These are phyloP conservation scores for Ruellia speciosa DNA, from an alignment of 305 asterid genomes.

Conservation along the genomic window DNA sequence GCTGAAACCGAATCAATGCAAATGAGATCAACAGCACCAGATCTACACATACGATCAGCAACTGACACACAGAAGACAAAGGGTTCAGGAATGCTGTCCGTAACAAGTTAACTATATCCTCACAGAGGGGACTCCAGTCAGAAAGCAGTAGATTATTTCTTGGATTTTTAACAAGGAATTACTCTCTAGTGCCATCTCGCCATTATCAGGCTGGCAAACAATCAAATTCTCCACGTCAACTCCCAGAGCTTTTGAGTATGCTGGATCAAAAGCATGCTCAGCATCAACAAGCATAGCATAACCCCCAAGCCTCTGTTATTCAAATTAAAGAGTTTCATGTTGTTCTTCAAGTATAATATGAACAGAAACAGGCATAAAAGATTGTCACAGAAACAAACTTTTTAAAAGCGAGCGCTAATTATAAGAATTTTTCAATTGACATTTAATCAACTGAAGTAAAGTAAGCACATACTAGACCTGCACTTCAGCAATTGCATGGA, in stretches of 20 bases:
- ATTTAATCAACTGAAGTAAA: slow-evolving; percentile 19
- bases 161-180: slow-evolving; percentile 27
- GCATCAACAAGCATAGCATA: slow-evolving; percentile 99
- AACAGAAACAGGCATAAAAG: slow-evolving; percentile 1
- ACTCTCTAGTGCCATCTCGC: slow-evolving; percentile 99
- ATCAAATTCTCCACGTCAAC: slow-evolving; percentile 96
- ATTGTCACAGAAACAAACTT: slow-evolving; percentile 1
- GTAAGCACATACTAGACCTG: slow-evolving; percentile 68
- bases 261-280: slow-evolving; percentile 97
- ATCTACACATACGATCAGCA: slow-evolving; percentile 98
- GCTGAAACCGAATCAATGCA: slow-evolving; percentile 99
- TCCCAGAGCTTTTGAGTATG: slow-evolving; percentile 91
- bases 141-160: slow-evolving; percentile 6
- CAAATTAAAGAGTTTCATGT: slow-evolving; percentile 24
- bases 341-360: slow-evolving; percentile 17
- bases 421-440: slow-evolving; percentile 12
- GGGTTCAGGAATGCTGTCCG: slow-evolving; percentile 1
- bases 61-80: slow-evolving; percentile 43
- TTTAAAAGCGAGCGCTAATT: slow-evolving; percentile 6
- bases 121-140: slow-evolving; percentile 9
- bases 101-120: slow-evolving; percentile 7
- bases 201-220: slow-evolving; percentile 99
- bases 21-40: slow-evolving; percentile 97
- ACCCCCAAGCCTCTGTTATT: slow-evolving; percentile 84
- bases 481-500: slow-evolving; percentile 99